A percentile compares a stretch with the other conserved stretches of the same genome.
Evolutionary conservation across 768 basidiomycete genomes (phyloP).

Genomic region (Lactarius quietus): DNA sequence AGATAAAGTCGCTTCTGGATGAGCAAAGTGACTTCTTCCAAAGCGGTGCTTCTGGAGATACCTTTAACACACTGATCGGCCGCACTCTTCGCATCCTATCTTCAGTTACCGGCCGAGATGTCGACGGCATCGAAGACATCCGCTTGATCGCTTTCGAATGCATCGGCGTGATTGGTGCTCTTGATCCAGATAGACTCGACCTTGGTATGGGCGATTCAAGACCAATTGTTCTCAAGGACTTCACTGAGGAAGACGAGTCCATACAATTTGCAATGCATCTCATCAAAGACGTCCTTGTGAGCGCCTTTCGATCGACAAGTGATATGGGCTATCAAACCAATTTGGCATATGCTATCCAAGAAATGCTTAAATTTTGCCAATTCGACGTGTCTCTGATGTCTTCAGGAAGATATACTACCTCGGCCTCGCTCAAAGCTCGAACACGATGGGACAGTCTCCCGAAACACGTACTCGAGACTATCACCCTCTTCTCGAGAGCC

Average conservation of each 20-base stretch:
- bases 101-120: conserved; percentile 69
- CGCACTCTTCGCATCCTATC: conserved; percentile 65
- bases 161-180: conserved; percentile 86
- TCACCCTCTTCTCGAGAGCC: conserved; percentile 79
- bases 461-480: conserved; percentile 79
- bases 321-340: conserved; percentile 89
- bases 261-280: conserved; percentile 80
- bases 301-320: conserved; percentile 88
- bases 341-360: conserved; percentile 89
- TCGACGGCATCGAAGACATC: conserved; percentile 64
- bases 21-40: conserved; percentile 50
- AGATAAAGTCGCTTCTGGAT: conserved; percentile 66
- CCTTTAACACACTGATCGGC: conserved; percentile 76
- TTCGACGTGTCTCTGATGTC: conserved; percentile 76
- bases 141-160: conserved; percentile 81
- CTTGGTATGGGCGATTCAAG: conserved; percentile 52
- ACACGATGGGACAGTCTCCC: conserved; percentile 77
- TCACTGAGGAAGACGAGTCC: conserved; percentile 72
- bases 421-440: conserved; percentile 62
- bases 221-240: conserved; percentile 78
- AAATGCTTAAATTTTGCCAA: conserved; percentile 80
- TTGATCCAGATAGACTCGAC: conserved; percentile 92
- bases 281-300: conserved; percentile 79
- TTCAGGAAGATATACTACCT: conserved; percentile 40
- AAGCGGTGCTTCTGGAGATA: conserved; percentile 73